Evolutionary conservation across 2,329 filamentous ascomycete species (phyloP), one percentile per base, ranked within the genome.

Genomic region (Penicillium brasilianum): DNA sequence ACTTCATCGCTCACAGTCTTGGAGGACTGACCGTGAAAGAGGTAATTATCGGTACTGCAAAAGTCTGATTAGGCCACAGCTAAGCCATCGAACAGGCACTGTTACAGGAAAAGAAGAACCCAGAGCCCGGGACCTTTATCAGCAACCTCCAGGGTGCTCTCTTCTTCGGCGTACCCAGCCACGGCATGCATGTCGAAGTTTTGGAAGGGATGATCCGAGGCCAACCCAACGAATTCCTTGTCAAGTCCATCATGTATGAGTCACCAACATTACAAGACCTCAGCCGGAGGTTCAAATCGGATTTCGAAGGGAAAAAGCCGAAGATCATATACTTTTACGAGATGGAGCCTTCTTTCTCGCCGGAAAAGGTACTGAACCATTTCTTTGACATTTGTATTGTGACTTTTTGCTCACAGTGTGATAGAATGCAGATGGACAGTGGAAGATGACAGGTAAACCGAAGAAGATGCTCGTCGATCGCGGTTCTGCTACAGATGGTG

Each of bases 21-120:
- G 52, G 52, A 10, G 52, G 52, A 14, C 37, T 55, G 8, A 55
- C 52, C 9, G 52, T 55, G 25, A 55, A 55, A 55, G 52, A 55
- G 52, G 52, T 44, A 55, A 20, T 3, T 36, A 25, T 11, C 8
- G 13, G 11, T 3, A 25, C 1, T 25, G 4, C 32, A 13, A 11
- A 20, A 13, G 5, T 5, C 2, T 10, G 18, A 20, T 22, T 22
- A 13, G 39, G 7, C n/a, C 16, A 14, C 10, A 13, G 34, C 50
- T 53, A 53, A 53, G n/a, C 9, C 3, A 28, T 25, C 10, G 34
- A 11, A 5, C 14, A 55, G 52, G 52, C 52, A 13, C 28, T 55
- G 20, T 34, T 55, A 6, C 52, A 55, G 25, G 52, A 55, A 16
- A 30, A 11, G 39, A 43, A 43, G 18, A 22, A 20, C 9, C 37